These are phyloP conservation scores for Aurinia saxatilis DNA, from an alignment of 345 rosid genomes.

Conservation along the genomic window DNA sequence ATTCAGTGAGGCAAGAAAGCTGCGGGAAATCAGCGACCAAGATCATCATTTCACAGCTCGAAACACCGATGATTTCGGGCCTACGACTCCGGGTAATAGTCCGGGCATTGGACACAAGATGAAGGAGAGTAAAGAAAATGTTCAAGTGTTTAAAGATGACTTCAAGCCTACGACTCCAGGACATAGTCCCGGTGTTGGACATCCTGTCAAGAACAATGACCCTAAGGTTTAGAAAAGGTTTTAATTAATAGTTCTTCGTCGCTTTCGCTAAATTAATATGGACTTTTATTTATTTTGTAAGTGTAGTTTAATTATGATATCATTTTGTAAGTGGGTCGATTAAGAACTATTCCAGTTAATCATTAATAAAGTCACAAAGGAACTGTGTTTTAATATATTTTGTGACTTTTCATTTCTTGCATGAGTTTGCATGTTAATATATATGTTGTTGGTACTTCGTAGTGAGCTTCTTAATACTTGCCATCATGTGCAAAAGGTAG, in stretches of 20 bases:
- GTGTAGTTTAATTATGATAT: neutral
- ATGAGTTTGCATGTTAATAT: slow-evolving; percentile 10
- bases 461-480: slow-evolving; percentile 9
- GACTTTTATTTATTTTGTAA: neutral
- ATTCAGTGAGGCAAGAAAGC: slow-evolving; percentile 8
- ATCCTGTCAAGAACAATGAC: slow-evolving; percentile 16
- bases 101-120: slow-evolving; percentile 39
- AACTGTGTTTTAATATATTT: neutral
- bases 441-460: neutral
- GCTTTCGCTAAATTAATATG: neutral
- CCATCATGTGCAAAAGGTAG: slow-evolving; percentile 17
- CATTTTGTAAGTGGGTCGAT: slow-evolving; percentile 9
- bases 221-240: slow-evolving; percentile 24
- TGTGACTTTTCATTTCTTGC: neutral
- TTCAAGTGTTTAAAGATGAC: slow-evolving; percentile 18
- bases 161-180: slow-evolving; percentile 33
- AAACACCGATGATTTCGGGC: slow-evolving; percentile 24
- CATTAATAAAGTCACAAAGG: neutral
- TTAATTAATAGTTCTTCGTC: neutral
- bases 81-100: slow-evolving; percentile 37
- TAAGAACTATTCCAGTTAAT: neutral
- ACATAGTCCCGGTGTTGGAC: slow-evolving; percentile 23
- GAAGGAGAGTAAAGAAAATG: neutral
- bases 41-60: slow-evolving; percentile 16
- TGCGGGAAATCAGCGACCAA: neutral